A percentile compares a stretch with the other conserved stretches of the same genome.
These are phyloP conservation scores for Linum trigynum DNA, from an alignment of 345 rosid species.

Conservation along the genomic window DNA sequence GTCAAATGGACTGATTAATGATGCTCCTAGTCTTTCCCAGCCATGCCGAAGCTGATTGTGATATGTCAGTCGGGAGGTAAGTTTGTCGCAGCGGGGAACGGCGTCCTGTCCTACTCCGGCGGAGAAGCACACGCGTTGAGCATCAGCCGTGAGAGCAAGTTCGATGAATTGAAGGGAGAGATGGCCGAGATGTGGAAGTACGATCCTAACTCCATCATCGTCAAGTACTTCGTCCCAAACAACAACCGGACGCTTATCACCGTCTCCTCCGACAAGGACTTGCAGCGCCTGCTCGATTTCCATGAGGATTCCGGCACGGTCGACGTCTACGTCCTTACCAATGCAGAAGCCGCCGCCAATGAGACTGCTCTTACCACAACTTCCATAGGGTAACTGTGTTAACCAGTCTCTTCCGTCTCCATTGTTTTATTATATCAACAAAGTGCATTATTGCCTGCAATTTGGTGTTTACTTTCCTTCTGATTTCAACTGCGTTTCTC, in stretches of 20 bases:
- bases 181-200: slow-evolving; percentile 67
- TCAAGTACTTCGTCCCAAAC: slow-evolving; percentile 86
- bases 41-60: slow-evolving; percentile 82
- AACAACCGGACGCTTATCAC: slow-evolving; percentile 84
- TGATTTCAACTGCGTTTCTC: background rate
- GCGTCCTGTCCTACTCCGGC: slow-evolving; percentile 55
- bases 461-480: no score
- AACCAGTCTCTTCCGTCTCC: slow-evolving; percentile 5
- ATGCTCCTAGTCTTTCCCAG: background rate
- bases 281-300: slow-evolving; percentile 70
- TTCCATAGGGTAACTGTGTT: slow-evolving; percentile 70
- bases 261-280: slow-evolving; percentile 82
- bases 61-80: slow-evolving; percentile 93
- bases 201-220: slow-evolving; percentile 39
- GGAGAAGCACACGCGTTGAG: slow-evolving; percentile 86
- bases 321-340: slow-evolving; percentile 54
- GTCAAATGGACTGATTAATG: background rate
- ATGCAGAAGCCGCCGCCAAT: slow-evolving; percentile 44
- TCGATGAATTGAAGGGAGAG: slow-evolving; percentile 63
- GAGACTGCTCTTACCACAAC: slow-evolving; percentile 53
- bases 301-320: slow-evolving; percentile 53
- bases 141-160: slow-evolving; percentile 47
- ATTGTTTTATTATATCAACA: background rate
- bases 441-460: background rate
- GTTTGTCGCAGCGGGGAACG: slow-evolving; percentile 56